Conservation (phyloP, 768 basidiomycete species). For the Crucibulum laeve region DNA sequence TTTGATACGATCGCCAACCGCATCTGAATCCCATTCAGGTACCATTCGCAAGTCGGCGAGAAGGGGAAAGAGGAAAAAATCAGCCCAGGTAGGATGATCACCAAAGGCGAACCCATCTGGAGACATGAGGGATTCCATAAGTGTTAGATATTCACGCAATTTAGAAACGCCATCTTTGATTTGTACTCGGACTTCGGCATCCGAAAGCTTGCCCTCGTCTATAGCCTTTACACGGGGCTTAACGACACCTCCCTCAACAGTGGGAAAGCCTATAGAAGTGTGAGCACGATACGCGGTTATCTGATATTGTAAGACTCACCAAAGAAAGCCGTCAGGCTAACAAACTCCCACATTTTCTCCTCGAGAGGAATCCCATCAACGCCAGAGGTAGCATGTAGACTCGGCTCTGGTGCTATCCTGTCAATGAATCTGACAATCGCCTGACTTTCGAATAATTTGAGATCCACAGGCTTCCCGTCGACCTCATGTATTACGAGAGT, state of each 20-base stretch:
- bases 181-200: conserved; percentile 14
- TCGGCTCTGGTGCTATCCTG: conserved; percentile 21
- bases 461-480: conserved; percentile 14
- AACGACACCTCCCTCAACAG: conserved; percentile 22
- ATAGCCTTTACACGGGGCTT: conserved; percentile 24
- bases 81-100: conserved; percentile 23
- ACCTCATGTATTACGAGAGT: conserved; percentile 22
- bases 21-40: conserved; percentile 20
- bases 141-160: conserved; percentile 15
- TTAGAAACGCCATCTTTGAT: conserved; percentile 16
- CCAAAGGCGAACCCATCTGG: conserved; percentile 21
- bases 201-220: conserved; percentile 18
- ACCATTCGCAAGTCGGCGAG: conserved; percentile 23
- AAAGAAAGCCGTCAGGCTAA: conserved; percentile 23
- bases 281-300: not conserved
- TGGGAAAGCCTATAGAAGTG: conserved; percentile 20
- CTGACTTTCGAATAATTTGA: conserved; percentile 25
- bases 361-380: conserved; percentile 12
- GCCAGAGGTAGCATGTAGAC: conserved; percentile 15
- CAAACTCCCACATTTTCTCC: conserved; percentile 31
- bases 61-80: conserved; percentile 27
- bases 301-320: conserved; percentile 12
- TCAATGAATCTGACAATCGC: conserved; percentile 27
- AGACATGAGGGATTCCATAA: conserved; percentile 21
- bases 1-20: conserved; percentile 11